Evolutionary conservation across 257 asterid genomes (phyloP).

Genomic region (Solanum corneliomulleri): DNA sequence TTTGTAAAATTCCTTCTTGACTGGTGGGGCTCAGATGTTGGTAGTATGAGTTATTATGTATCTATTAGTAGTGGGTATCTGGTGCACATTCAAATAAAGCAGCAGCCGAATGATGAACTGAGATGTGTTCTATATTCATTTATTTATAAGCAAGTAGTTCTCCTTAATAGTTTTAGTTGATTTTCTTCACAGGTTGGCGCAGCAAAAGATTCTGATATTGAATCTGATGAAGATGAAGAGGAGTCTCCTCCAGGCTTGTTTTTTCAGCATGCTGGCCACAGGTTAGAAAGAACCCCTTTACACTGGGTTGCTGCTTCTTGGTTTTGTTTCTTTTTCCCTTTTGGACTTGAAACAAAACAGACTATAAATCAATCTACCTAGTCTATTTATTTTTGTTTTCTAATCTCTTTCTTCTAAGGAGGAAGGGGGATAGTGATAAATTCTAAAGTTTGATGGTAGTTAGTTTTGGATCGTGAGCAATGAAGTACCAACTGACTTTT

Average conservation of each 20-base stretch:
- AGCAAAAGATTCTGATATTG: slow-evolving; percentile 42
- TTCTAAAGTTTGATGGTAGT: background rate
- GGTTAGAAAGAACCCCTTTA: slow-evolving; percentile 39
- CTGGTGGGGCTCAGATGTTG: background rate
- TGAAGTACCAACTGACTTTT: background rate
- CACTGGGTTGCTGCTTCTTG: background rate
- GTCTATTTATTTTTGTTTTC: background rate
- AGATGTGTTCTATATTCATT: background rate
- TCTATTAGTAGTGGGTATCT: background rate
- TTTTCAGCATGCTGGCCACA: slow-evolving; percentile 98
- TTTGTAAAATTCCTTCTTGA: background rate
- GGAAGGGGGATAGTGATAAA: background rate
- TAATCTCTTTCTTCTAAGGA: background rate
- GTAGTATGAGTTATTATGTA: background rate
- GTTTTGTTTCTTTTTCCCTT: background rate
- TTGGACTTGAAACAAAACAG: background rate
- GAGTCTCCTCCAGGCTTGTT: slow-evolving; percentile 71
- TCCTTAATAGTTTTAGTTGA: background rate
- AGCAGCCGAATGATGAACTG: background rate
- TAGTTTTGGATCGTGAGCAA: background rate
- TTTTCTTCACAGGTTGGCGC: slow-evolving; percentile 48
- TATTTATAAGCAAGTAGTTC: background rate
- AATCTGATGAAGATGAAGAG: slow-evolving; percentile 19
- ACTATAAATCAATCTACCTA: background rate
- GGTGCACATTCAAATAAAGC: background rate